phyloP scores from a whole-genome alignment of 2,329 filamentous ascomycete species.

The Leptographium radiaticola region DNA sequence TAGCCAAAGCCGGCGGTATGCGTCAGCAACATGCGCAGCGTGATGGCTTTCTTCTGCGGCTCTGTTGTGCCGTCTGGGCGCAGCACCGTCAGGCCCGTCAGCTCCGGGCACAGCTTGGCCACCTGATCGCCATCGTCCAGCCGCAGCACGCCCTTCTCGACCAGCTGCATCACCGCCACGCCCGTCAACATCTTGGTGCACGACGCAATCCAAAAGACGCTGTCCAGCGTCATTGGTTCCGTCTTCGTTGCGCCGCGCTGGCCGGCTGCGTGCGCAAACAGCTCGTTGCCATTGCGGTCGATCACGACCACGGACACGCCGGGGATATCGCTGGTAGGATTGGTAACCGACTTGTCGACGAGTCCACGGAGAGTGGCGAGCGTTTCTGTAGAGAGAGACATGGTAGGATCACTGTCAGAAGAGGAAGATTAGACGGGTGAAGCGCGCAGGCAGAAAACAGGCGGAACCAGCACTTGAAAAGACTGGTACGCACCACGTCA shows the following conservation, averaged over 20 bases:
- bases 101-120: constrained; percentile 35
- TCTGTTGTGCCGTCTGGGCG: constrained; percentile 22
- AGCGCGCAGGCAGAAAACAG: too few species aligned
- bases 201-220: constrained; percentile 45
- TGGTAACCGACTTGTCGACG: constrained; percentile 23
- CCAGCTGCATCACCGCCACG: constrained; percentile 42
- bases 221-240: constrained; percentile 46
- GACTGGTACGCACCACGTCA: too few species aligned
- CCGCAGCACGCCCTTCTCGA: constrained; percentile 33
- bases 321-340: constrained; percentile 27
- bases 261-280: constrained; percentile 35
- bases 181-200: constrained; percentile 43
- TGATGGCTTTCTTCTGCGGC: constrained; percentile 35
- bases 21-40: constrained; percentile 42
- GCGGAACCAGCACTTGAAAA: too few species aligned
- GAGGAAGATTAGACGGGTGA: background rate
- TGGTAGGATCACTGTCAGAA: background rate
- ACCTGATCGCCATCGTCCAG: constrained; percentile 34
- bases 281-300: constrained; percentile 31
- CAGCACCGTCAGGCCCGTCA: constrained; percentile 33
- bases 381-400: constrained; percentile 12
- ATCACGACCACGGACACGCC: constrained; percentile 32
- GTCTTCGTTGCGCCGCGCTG: constrained; percentile 27
- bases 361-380: constrained; percentile 14
- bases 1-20: constrained; percentile 47